Percentiles rank a stretch among this genome's conserved stretches.
phyloP scores from a whole-genome alignment of 2,329 filamentous ascomycete genomes.

The Fusarium devonianum region DNA sequence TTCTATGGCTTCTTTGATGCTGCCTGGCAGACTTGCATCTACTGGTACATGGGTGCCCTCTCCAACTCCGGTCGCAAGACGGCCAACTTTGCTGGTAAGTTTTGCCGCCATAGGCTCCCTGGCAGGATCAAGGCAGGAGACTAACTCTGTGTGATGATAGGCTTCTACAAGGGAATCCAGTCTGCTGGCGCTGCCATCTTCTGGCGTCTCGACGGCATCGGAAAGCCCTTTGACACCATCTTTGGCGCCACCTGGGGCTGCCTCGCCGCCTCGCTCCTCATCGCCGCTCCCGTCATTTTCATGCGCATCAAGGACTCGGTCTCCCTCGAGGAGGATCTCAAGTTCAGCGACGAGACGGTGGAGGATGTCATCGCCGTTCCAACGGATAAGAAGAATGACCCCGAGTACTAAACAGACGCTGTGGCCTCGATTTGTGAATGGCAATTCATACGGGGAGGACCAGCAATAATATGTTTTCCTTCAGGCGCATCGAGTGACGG shows the following conservation, averaged over 20 bases:
- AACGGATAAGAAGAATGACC: constrained; percentile 23
- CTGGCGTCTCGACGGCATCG: constrained; percentile 39
- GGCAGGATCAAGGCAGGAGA: too few relatives aligned
- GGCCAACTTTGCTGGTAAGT: constrained; percentile 73
- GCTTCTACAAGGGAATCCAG: constrained; percentile 72
- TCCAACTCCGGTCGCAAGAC: constrained; percentile 90
- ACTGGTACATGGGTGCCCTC: constrained; percentile 81
- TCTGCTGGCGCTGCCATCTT: constrained; percentile 42
- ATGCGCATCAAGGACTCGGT: constrained; percentile 79
- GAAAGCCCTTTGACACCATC: constrained; percentile 68
- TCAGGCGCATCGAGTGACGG: constrained; percentile 7
- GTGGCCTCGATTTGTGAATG: too few relatives aligned
- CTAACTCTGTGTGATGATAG: constrained; percentile 58
- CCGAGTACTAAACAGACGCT: constrained; percentile 26
- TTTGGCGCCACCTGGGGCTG: constrained; percentile 77
- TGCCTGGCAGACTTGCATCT: constrained; percentile 62
- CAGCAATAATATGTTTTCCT: too few relatives aligned
- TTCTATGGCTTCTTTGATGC: constrained; percentile 75
- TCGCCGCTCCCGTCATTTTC: constrained; percentile 81
- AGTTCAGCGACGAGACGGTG: constrained; percentile 83
- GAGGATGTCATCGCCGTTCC: constrained; percentile 64
- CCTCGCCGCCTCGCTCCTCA: constrained; percentile 72
- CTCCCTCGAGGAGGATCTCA: constrained; percentile 79
- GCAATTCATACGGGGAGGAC: too few relatives aligned
- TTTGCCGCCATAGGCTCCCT: neutral